Evolutionary conservation across 2,329 filamentous ascomycete species (phyloP), one percentile per base, ranked within the genome.

Genomic region (Monilinia vaccinii-corymbosi): DNA sequence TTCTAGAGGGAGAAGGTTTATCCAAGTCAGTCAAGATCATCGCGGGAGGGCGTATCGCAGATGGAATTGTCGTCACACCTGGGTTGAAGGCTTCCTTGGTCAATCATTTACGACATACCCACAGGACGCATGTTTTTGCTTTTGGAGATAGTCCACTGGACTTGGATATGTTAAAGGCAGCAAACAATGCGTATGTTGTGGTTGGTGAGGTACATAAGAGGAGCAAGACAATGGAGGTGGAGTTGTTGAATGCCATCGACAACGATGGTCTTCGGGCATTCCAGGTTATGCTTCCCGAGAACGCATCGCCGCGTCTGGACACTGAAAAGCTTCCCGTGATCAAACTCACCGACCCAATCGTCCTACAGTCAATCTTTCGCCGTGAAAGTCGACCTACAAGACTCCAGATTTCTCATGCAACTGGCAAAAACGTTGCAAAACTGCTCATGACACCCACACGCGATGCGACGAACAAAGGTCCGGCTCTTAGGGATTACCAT

Each of bases 101-200:
- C 1, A 55, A 56, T 1, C 71, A 67, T 2, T 67, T 85, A 23
- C 71, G 70, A 56, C 31, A 72, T 0, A 21, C 21, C 0, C 63
- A 76, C 45, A 4, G 70, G 0, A 48, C 75, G 32, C 69, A 75
- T 44, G 78, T 85, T 21, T 78, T 73, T 68, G 83, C 81, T 0
- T 82, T 87, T 64, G 83, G 83, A n/a, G 82, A 86, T 64, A 82
- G 83, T 63, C 74, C 75, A 0, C 62, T 85, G 8, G 84, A 87
- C 64, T 44, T 87, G 21, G 69, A 72, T 0, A 87, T 87, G 84
- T 64, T 87, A 14, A 63, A 62, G 2, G 64, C 71, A 38, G 83
- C 84, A 0, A 70, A 86, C 63, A 61, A 78, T 60, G 79, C 82
- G 0, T 68, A 84, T 42, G 74, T 87, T 4, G 76, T 87, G 0